These are phyloP conservation scores for Sonneratia alba DNA, from an alignment of 345 rosid genomes.

Conservation along the genomic window DNA sequence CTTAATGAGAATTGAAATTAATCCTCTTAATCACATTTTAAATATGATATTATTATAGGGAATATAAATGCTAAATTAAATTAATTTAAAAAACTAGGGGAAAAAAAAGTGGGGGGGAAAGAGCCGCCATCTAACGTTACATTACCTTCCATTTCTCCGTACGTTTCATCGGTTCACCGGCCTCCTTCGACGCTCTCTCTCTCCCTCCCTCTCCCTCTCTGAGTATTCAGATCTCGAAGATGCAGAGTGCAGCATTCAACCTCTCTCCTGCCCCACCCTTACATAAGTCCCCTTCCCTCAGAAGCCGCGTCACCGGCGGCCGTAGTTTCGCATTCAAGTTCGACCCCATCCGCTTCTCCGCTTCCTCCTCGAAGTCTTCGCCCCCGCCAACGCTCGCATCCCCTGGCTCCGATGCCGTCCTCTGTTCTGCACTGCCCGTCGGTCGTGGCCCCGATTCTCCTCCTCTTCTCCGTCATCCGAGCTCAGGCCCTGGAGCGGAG, in stretches of 20 bases:
- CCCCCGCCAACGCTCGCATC: not conserved
- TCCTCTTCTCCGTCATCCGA: constrained; percentile 14
- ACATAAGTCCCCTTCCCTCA: constrained; percentile 5
- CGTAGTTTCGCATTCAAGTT: not conserved
- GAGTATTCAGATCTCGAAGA: constrained; percentile 4
- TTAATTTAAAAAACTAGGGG: too few species aligned
- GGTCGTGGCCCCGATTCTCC: constrained; percentile 47
- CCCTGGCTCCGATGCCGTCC: constrained; percentile 11
- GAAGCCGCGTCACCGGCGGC: not conserved
- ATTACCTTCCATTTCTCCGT: too few species aligned
- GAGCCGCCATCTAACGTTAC: too few species aligned
- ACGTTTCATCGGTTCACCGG: not conserved
- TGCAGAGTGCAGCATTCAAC: constrained; percentile 15
- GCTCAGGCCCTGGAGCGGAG: constrained; percentile 57
- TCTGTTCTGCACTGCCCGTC: constrained; percentile 31
- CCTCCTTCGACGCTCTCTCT: not conserved
- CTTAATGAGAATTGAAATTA: too few species aligned
- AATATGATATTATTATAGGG: too few species aligned
- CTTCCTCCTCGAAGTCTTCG: not conserved
- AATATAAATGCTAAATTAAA: too few species aligned
- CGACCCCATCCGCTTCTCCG: not conserved
- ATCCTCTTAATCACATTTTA: too few species aligned
- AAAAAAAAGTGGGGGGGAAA: too few species aligned
- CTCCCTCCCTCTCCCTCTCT: not conserved
- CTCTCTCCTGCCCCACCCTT: constrained; percentile 7